Evolutionary conservation across 495 filamentous ascomycete genomes (phyloP).

Genomic region (Chlorociboria aeruginascens): DNA sequence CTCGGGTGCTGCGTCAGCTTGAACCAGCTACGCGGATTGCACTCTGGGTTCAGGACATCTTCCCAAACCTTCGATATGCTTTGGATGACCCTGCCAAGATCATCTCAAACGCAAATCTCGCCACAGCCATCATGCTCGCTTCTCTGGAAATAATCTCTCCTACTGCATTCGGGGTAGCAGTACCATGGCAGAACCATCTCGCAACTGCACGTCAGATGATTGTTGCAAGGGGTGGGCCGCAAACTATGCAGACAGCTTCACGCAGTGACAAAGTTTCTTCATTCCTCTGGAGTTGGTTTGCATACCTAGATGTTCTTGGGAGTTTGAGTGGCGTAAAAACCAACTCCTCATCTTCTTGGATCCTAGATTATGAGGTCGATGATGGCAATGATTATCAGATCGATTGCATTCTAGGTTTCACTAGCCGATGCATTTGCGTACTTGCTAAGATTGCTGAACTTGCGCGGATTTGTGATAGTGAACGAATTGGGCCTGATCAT

Average conservation of each 20-base stretch:
- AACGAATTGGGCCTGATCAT: constrained; percentile 49
- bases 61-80: constrained; percentile 57
- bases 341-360: constrained; percentile 28
- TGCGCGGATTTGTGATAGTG: constrained; percentile 55
- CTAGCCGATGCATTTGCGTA: constrained; percentile 54
- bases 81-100: constrained; percentile 45
- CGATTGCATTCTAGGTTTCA: constrained; percentile 75
- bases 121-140: constrained; percentile 77
- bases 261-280: constrained; percentile 51
- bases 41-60: constrained; percentile 65
- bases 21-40: constrained; percentile 74
- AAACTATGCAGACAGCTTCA: constrained; percentile 32
- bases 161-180: constrained; percentile 55
- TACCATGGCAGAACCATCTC: constrained; percentile 71
- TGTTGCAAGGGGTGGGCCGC: constrained; percentile 48
- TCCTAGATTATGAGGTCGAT: constrained; percentile 32
- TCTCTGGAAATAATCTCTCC: constrained; percentile 81
- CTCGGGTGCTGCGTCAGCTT: constrained; percentile 58
- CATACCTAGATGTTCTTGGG: constrained; percentile 75
- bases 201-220: constrained; percentile 68
- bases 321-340: constrained; percentile 55
- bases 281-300: constrained; percentile 79
- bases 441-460: constrained; percentile 65
- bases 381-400: constrained; percentile 49
- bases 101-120: constrained; percentile 63